Percentiles rank a stretch among this genome's conserved stretches.
Evolutionary conservation across 1,284 basidiomycete species (phyloP).

Genomic region (Fistulinella cinereoalba): DNA sequence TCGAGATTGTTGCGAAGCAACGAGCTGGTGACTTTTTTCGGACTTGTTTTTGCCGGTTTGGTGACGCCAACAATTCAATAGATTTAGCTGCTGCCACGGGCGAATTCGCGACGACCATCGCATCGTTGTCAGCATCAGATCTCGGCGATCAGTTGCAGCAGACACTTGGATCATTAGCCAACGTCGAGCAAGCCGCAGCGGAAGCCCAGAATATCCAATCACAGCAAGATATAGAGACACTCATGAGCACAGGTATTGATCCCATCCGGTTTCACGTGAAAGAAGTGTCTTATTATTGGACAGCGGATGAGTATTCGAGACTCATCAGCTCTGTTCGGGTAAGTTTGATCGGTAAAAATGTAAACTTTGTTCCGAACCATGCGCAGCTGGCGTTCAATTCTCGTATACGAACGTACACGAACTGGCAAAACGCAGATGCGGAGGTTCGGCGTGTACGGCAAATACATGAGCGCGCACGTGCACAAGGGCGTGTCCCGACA

Average conservation of each 20-base stretch:
- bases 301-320: slow-evolving; percentile 89
- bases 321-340: slow-evolving; percentile 89
- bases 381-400: slow-evolving; percentile 79
- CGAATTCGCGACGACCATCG: slow-evolving; percentile 71
- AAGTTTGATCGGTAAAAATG: slow-evolving; percentile 11
- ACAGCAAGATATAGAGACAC: slow-evolving; percentile 72
- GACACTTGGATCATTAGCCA: slow-evolving; percentile 65
- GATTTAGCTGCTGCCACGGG: slow-evolving; percentile 66
- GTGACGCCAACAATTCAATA: slow-evolving; percentile 23
- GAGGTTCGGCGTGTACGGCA: slow-evolving; percentile 73
- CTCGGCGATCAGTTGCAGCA: slow-evolving; percentile 70
- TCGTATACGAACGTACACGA: slow-evolving; percentile 78
- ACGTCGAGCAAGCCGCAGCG: slow-evolving; percentile 70
- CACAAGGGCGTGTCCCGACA: slow-evolving; percentile 63
- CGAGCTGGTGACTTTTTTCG: slow-evolving; percentile 53
- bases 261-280: slow-evolving; percentile 2
- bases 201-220: slow-evolving; percentile 71
- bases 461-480: slow-evolving; percentile 78
- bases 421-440: slow-evolving; percentile 77
- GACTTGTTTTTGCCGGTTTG: neutral
- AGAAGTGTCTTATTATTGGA: slow-evolving; percentile 12
- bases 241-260: slow-evolving; percentile 69
- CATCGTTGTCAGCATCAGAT: slow-evolving; percentile 70
- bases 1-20: slow-evolving; percentile 80
- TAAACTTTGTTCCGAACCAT: slow-evolving; percentile 1